Evolutionary conservation across 192 early-diverging fungal genomes (phyloP).

Genomic region (Phlyctochytrium planicorne): DNA sequence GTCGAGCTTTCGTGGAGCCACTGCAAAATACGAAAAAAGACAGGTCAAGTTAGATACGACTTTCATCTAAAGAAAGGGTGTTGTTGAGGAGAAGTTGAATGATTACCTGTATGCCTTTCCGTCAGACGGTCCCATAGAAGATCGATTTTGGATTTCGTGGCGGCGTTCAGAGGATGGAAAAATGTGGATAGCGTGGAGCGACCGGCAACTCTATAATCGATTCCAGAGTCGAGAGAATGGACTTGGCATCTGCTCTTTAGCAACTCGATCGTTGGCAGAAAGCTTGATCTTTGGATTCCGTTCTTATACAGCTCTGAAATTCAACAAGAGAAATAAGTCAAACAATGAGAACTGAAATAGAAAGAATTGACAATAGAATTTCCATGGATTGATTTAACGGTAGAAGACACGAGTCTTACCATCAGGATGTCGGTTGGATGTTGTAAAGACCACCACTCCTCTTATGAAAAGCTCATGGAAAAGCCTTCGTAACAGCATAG

Average conservation of each 20-base stretch:
- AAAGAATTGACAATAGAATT: no score
- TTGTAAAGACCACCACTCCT: conserved; percentile 89
- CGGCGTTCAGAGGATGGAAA: conserved; percentile 62
- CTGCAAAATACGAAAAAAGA: no score
- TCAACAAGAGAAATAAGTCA: not conserved
- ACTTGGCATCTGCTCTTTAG: conserved; percentile 79
- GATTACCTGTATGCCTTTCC: conserved; percentile 21
- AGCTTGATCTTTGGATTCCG: conserved; percentile 90
- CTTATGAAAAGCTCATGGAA: conserved; percentile 77
- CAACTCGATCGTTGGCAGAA: conserved; percentile 88
- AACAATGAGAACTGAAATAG: no score
- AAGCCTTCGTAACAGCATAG: conserved; percentile 85
- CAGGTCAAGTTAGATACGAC: not conserved
- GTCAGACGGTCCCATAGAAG: conserved; percentile 36
- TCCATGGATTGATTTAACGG: no score
- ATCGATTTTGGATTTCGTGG: conserved; percentile 52
- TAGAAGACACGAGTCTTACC: conserved; percentile 24
- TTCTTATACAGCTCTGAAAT: conserved; percentile 80
- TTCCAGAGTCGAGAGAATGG: conserved; percentile 82
- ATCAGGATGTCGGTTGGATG: conserved; percentile 89
- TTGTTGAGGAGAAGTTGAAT: not conserved
- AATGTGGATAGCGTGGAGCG: conserved; percentile 64
- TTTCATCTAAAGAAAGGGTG: not conserved
- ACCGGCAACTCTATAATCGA: conserved; percentile 80
- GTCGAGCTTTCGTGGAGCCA: conserved; percentile 47